Evolutionary conservation across 2,329 filamentous ascomycete species (phyloP).

Genomic region (Pseudovirgaria hyperparasitica): DNA sequence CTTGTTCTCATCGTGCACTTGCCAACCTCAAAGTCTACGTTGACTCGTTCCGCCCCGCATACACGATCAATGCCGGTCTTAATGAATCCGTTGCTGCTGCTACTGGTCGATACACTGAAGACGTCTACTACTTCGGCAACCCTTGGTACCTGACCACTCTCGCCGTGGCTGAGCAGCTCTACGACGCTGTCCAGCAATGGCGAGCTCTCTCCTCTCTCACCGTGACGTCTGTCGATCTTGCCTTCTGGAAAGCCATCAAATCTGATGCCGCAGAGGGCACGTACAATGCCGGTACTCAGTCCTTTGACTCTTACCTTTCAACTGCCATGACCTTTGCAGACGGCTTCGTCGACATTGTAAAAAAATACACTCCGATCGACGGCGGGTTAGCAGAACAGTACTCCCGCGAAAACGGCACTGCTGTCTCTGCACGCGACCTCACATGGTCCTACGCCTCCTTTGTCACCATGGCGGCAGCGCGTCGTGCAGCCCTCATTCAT

Average conservation of each 20-base stretch:
- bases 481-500: conserved; percentile 5
- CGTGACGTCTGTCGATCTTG: conserved; percentile 50
- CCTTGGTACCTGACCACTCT: conserved; percentile 69
- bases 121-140: conserved; percentile 61
- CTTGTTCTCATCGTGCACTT: conserved; percentile 48
- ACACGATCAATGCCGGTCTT: conserved; percentile 56
- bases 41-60: conserved; percentile 61
- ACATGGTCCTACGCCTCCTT: conserved; percentile 66
- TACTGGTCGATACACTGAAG: conserved; percentile 34
- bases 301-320: conserved; percentile 43
- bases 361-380: conserved; percentile 40
- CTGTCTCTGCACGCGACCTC: conserved; percentile 51
- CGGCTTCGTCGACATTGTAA: conserved; percentile 36
- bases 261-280: conserved; percentile 48
- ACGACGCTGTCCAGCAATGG: conserved; percentile 64
- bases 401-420: conserved; percentile 33
- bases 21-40: conserved; percentile 65
- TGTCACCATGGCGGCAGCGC: conserved; percentile 40
- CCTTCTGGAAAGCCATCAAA: conserved; percentile 59
- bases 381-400: conserved; percentile 61
- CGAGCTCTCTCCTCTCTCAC: conserved; percentile 48
- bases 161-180: conserved; percentile 68
- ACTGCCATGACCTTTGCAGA: conserved; percentile 53
- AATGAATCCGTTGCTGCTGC: conserved; percentile 42
- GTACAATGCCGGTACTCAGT: conserved; percentile 43